Base-by-base conservation (phyloP, 371 early-diverging fungal genomes). In the Rhizopus microsporus region DNA sequence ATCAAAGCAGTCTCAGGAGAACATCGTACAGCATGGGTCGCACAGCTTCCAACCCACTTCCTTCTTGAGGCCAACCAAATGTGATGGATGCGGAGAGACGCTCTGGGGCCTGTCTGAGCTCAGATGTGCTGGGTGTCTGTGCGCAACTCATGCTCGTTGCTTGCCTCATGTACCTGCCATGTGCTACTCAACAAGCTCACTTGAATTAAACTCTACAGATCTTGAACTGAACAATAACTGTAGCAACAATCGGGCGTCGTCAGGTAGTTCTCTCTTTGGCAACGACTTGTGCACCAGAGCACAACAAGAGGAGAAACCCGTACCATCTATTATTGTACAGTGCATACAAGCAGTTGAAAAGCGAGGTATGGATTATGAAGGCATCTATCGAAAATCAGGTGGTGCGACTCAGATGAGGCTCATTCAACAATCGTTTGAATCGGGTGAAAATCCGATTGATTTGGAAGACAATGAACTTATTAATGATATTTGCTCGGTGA, bases 371-470 rank as follows among this genome's bases (percentile, higher is more conserved):
- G 78, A 83, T n/a, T 81, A 84, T 58, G 96, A 94, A 73, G 97
- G 97, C 16, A 91, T 96, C 31, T 96, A 96, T 67, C 90, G 97
- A 43, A 93, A 93, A 66, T 92, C 93, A 0, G 97, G 95, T 1
- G 92, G 93, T 51, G 82, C 89, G 5, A 86, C 85, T n/a, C 93
- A 94, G 54, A 88, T 93, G 71, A 68, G 85, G 44, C 65, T 75
- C 12, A 82, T 93, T 39, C 87, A 84, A 43, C 64, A 62, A 0
- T 63, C 77, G 5, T 79, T 83, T 54, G 80, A 86, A 33, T 44
- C 51, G 13, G 34, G 34, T 30, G 80, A 76, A 7, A 69, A 73
- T 13, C 60, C 76, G 1, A 60, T 83, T 9, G 78, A 86, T 56
- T 55, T 91, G 15, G 73, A 70, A 47, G 79, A 84, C 50, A 67